Evolutionary conservation across 2,329 filamentous ascomycete genomes (phyloP).

Genomic region (Trichoderma hamatum): DNA sequence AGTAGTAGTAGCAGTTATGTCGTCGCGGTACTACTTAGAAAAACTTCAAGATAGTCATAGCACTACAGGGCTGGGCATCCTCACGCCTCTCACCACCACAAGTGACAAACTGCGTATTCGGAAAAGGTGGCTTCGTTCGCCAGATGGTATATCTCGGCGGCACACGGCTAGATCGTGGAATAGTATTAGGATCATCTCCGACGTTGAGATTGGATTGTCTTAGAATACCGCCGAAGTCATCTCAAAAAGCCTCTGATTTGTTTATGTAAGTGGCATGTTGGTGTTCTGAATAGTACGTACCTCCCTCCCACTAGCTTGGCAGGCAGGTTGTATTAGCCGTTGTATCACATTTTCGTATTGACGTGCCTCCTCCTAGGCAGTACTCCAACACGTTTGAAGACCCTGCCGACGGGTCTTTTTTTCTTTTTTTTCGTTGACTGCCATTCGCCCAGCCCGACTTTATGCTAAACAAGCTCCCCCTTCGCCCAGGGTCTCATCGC

Average conservation of each 20-base stretch:
- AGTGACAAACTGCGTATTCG: background rate
- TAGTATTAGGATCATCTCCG: background rate
- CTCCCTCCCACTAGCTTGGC: background rate
- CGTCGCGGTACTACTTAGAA: background rate
- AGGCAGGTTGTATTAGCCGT: background rate
- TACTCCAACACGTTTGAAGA: background rate
- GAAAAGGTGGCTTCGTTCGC: background rate
- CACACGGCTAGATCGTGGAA: background rate
- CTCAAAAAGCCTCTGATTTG: background rate
- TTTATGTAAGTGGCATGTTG: background rate
- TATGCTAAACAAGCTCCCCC: background rate
- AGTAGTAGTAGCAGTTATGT: too few species aligned
- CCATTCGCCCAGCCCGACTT: background rate
- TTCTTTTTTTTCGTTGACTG: background rate
- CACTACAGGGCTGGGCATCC: background rate
- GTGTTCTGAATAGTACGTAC: background rate
- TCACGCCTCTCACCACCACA: background rate
- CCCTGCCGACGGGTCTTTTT: background rate
- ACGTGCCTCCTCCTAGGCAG: background rate
- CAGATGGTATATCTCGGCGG: background rate
- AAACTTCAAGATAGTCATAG: background rate
- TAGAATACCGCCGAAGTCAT: background rate
- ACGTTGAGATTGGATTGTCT: background rate
- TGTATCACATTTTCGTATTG: background rate
- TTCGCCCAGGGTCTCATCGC: background rate